Base-by-base conservation (phyloP, 2,329 filamentous ascomycete species). In the Albifimbria verrucaria region DNA sequence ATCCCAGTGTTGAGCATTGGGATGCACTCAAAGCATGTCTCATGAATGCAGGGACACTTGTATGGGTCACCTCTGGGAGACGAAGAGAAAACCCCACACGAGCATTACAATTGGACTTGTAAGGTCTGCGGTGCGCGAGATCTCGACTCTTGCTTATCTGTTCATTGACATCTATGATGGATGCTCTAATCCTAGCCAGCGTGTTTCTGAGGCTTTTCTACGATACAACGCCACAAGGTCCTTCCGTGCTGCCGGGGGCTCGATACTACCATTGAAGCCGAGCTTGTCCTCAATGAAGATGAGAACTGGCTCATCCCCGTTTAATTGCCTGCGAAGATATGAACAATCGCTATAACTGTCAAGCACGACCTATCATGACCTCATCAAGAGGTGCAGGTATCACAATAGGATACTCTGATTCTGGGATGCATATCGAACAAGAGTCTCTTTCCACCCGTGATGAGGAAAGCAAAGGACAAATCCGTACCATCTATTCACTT, bases 1-100 rank as follows among this genome's bases (percentile, higher is more conserved):
- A 54, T 24, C 49, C 52, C 10, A 52, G 28, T 17, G 48, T 49
- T 10, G 39, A 32, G 23, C 48, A 54, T 45, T 56, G 51, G 51
- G 49, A 56, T 20, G 46, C 49, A 28, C 49, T 56, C 32, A 54
- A 52, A 49, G 42, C 44, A 11, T 28, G 51, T 10, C 50, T 56
- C 39, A 47, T 52, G 43, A 46, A 45, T 17, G 48, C 52, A 20
- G 45, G 49, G 15, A 52, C 53, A 26, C 47, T 56, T 15, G 17
- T 56, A 10, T 56, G 54, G 54, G 54, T 50, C 9, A 56, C 52
- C 12, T 48, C 48, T 22, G 54, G 54, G 36, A 48, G 52, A 28
- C 49, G 53, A 20, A 49, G 48, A 15, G 54, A 51, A 25, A 50
- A 50, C 39, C 52, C 52, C 52, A 52, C 28, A 52, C 52, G 28